Conservation (phyloP, 176 grass and related monocot species). For the Bromus sterilis region DNA sequence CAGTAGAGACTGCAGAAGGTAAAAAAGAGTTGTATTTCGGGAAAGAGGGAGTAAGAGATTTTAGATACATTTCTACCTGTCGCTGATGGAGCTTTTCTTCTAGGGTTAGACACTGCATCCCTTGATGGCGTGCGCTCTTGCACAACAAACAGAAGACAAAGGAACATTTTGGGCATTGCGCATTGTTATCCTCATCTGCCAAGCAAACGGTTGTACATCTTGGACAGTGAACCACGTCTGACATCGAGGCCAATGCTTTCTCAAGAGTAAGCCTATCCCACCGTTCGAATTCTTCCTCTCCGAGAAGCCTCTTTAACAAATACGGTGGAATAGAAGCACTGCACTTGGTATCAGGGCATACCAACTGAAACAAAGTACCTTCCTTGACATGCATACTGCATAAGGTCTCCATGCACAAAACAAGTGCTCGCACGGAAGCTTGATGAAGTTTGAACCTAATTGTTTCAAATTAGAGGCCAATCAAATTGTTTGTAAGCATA, state of each 20-base stretch:
- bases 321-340: slow-evolving; percentile 34
- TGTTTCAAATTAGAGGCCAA: not conserved
- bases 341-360: slow-evolving; percentile 48
- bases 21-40: not conserved
- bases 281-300: slow-evolving; percentile 38
- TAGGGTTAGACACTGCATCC: not conserved
- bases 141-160: slow-evolving; percentile 53
- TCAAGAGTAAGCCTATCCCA: slow-evolving; percentile 56
- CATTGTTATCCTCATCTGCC: slow-evolving; percentile 46
- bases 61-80: not conserved
- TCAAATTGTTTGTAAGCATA: not conserved
- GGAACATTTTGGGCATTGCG: slow-evolving; percentile 47
- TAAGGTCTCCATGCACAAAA: slow-evolving; percentile 38
- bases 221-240: slow-evolving; percentile 50
- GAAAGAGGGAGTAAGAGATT: not conserved
- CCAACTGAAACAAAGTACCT: slow-evolving; percentile 33
- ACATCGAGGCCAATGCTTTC: slow-evolving; percentile 51
- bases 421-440: slow-evolving; percentile 15
- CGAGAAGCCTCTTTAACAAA: slow-evolving; percentile 39
- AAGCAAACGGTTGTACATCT: slow-evolving; percentile 49
- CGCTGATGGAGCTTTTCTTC: not conserved
- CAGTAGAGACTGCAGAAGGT: not conserved
- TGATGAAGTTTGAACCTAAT: slow-evolving; percentile 34
- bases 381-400: slow-evolving; percentile 42
- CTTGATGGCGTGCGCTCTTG: slow-evolving; percentile 35